A percentile compares a stretch with the other conserved stretches of the same genome.
Evolutionary conservation across 2,329 filamentous ascomycete species (phyloP).

Genomic region (Aspergillus brunneoviolaceus): DNA sequence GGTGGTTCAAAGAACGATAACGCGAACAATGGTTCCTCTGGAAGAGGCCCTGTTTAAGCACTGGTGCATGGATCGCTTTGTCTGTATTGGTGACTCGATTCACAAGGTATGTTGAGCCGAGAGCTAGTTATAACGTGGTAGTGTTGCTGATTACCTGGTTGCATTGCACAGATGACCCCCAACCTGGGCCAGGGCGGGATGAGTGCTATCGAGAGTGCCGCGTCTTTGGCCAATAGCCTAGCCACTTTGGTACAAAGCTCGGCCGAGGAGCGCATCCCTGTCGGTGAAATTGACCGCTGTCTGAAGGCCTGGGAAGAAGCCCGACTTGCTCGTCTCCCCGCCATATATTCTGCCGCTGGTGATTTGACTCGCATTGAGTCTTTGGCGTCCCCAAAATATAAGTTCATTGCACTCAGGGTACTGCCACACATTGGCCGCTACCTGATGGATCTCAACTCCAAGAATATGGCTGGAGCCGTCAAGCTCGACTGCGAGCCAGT

Average conservation of each 20-base stretch:
- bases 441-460: not conserved
- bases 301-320: not conserved
- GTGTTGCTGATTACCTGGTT: not conserved
- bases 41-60: constrained; percentile 9
- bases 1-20: not conserved
- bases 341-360: not conserved
- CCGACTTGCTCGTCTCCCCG: not conserved
- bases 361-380: not conserved
- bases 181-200: constrained; percentile 4
- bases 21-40: constrained; percentile 1
- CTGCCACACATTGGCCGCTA: not conserved
- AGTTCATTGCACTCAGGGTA: not conserved
- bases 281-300: not conserved
- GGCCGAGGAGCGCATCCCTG: not conserved
- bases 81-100: constrained; percentile 10
- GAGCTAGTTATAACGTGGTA: not conserved
- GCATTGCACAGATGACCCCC: not conserved
- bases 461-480: not conserved
- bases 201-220: constrained; percentile 4
- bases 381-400: not conserved
- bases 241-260: not conserved
- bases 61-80: constrained; percentile 9
- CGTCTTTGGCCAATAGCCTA: not conserved
- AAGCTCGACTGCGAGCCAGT: not conserved
- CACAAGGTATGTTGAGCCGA: constrained; percentile 12